phyloP scores from a whole-genome alignment of 2,329 filamentous ascomycete genomes.

The Beauveria caledonica region DNA sequence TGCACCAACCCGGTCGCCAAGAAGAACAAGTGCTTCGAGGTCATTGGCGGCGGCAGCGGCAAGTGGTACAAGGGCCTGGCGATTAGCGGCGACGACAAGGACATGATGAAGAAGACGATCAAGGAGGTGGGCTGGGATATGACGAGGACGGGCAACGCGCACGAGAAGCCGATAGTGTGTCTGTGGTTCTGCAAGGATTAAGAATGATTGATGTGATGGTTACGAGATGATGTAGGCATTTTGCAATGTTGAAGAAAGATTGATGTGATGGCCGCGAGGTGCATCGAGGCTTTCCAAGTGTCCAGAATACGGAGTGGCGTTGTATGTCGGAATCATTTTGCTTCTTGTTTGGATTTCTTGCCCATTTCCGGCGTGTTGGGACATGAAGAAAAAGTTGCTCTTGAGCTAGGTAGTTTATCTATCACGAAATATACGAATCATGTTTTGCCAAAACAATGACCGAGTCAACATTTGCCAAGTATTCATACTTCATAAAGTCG shows the following conservation, averaged over 20 bases:
- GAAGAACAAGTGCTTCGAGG: slow-evolving; percentile 51
- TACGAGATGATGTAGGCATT: background rate
- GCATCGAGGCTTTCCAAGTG: background rate
- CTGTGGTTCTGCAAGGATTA: slow-evolving; percentile 50
- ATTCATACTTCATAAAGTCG: background rate
- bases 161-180: slow-evolving; percentile 49
- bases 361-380: background rate
- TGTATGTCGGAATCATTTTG: background rate
- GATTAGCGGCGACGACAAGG: slow-evolving; percentile 41
- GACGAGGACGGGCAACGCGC: slow-evolving; percentile 36
- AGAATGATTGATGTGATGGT: background rate
- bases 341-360: background rate
- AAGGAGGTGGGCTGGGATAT: slow-evolving; percentile 52
- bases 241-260: too few species aligned
- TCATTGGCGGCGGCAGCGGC: slow-evolving; percentile 46
- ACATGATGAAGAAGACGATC: slow-evolving; percentile 40
- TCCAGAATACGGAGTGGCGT: background rate
- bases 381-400: background rate
- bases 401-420: background rate
- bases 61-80: slow-evolving; percentile 50
- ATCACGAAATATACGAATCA: background rate
- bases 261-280: too few species aligned
- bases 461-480: too few species aligned
- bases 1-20: slow-evolving; percentile 40
- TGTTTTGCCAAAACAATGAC: background rate